A percentile compares a stretch with the other conserved stretches of the same genome.
Conservation (phyloP, 2,329 filamentous ascomycete species). For the Calonectria crousiana region DNA sequence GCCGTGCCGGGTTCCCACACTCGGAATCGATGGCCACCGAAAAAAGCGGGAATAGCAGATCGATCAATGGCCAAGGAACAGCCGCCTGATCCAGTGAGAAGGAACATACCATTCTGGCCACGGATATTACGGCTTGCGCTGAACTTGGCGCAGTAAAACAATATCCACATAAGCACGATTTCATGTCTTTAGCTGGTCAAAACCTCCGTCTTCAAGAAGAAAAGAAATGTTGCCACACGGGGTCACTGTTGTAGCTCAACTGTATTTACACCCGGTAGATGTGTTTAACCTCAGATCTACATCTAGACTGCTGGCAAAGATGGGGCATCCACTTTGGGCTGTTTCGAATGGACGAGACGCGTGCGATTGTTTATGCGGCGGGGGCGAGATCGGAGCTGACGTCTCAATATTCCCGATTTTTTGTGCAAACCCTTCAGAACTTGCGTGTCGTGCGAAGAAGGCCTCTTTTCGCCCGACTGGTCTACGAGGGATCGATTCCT, state of each 20-base stretch:
- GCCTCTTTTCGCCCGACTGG: not conserved
- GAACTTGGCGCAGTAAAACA: not conserved
- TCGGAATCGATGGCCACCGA: not conserved
- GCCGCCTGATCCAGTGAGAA: not conserved
- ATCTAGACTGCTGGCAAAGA: not conserved
- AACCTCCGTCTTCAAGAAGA: not conserved
- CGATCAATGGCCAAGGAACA: not conserved
- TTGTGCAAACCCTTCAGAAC: not conserved
- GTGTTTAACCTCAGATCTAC: not conserved
- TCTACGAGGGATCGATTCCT: not conserved
- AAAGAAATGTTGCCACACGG: not conserved
- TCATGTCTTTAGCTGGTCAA: not conserved
- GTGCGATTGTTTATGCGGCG: not conserved
- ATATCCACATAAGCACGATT: not conserved
- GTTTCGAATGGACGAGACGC: not conserved
- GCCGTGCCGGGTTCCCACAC: not conserved
- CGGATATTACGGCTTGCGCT: not conserved
- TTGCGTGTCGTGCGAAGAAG: not conserved
- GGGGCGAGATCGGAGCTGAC: not conserved
- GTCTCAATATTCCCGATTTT: not conserved
- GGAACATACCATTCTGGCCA: not conserved
- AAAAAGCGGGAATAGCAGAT: conserved; percentile 2
- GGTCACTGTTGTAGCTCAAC: not conserved
- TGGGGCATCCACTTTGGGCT: not conserved
- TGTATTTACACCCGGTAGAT: not conserved